These are phyloP conservation scores for Eimeria maxima DNA, from an alignment of 169 alveolate genomes.

Conservation along the genomic window DNA sequence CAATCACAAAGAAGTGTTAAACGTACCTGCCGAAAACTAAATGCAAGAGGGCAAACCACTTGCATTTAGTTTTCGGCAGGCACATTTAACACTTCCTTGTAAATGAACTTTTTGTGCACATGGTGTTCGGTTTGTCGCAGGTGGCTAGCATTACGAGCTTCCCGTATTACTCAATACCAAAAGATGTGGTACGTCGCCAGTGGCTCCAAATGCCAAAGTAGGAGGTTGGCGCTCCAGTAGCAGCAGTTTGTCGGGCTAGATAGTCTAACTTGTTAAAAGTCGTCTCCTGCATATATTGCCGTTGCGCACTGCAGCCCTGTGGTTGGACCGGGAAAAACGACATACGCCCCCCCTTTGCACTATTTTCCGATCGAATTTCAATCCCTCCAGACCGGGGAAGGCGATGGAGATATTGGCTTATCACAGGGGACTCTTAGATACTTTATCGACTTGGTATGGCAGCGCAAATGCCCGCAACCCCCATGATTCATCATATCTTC, in stretches of 20 bases:
- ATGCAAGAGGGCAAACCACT: background rate
- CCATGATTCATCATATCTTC: background rate
- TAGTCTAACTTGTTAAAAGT: background rate
- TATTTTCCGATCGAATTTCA: constrained; percentile 59
- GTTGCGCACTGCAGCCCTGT: constrained; percentile 52
- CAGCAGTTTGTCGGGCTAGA: background rate
- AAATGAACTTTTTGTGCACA: background rate
- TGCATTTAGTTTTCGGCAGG: no score
- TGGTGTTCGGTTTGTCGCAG: constrained; percentile 10
- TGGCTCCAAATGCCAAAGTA: background rate
- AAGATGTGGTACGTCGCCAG: background rate
- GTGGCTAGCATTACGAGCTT: constrained; percentile 71
- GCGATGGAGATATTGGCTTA: constrained; percentile 52
- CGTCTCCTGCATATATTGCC: background rate
- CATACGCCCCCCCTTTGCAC: constrained; percentile 61
- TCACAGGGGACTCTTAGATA: constrained; percentile 64
- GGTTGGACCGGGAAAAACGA: constrained; percentile 26
- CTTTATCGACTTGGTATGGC: constrained; percentile 73
- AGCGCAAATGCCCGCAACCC: background rate
- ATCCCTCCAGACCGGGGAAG: constrained; percentile 24
- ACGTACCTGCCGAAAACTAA: background rate
- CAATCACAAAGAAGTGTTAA: background rate
- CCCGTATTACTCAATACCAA: constrained; percentile 7
- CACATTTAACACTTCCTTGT: no score
- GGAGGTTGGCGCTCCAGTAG: background rate